Conservation (phyloP, 441 rosid species). For the Erodium texanum region DNA sequence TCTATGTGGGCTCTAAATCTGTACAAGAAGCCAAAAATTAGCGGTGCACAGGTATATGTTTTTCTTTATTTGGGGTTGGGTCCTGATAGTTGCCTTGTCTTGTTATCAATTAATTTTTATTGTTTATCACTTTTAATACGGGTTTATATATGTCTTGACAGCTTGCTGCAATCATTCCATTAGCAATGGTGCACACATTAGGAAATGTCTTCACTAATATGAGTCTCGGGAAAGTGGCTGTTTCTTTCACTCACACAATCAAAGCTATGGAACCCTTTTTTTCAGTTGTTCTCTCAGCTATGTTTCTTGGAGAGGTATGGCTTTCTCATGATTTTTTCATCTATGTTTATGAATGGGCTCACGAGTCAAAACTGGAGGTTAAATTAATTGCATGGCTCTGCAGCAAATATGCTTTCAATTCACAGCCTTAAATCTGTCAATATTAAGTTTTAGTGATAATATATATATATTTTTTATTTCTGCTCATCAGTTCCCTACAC, state of each 20-base stretch:
- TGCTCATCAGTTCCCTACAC: slow-evolving; percentile 56
- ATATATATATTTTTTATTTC: slow-evolving; percentile 11
- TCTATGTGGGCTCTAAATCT: slow-evolving; percentile 79
- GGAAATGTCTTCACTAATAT: slow-evolving; percentile 89
- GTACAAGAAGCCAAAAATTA: slow-evolving; percentile 70
- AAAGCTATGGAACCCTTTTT: slow-evolving; percentile 98
- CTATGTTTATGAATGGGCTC: not conserved
- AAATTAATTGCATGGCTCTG: not conserved
- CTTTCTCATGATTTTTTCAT: not conserved
- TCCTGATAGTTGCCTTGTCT: not conserved
- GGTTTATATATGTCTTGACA: slow-evolving; percentile 26
- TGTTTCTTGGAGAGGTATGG: slow-evolving; percentile 86
- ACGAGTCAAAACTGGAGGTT: not conserved
- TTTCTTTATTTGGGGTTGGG: not conserved
- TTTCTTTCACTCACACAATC: slow-evolving; percentile 95
- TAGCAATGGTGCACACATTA: slow-evolving; percentile 75
- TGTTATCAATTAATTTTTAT: not conserved
- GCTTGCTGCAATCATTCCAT: slow-evolving; percentile 78
- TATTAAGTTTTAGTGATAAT: slow-evolving; percentile 5
- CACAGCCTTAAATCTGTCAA: not conserved
- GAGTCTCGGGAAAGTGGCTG: slow-evolving; percentile 97
- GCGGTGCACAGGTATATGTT: slow-evolving; percentile 56
- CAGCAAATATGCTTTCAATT: not conserved
- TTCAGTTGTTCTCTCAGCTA: slow-evolving; percentile 84
- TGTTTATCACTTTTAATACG: slow-evolving; percentile 8